Conservation (phyloP, 1,284 basidiomycete genomes). For the Fistulinella cinereoalba region DNA sequence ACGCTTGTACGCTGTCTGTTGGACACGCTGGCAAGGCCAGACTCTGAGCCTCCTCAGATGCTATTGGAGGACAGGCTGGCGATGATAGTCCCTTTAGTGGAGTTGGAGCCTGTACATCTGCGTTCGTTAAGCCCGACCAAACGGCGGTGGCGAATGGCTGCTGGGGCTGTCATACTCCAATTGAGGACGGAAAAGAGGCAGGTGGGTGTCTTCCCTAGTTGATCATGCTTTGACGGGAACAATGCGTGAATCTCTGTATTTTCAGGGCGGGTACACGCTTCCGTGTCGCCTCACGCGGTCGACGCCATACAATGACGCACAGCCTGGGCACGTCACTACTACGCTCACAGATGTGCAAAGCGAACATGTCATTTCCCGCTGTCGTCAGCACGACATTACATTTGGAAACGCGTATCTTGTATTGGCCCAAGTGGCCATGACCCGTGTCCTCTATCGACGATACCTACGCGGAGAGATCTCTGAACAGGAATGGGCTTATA, state of each 20-base stretch:
- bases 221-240: not conserved
- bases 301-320: slow-evolving; percentile 39
- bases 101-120: slow-evolving; percentile 33
- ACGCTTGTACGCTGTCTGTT: slow-evolving; percentile 37
- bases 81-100: slow-evolving; percentile 39
- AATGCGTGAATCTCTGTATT: no score
- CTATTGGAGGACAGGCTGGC: slow-evolving; percentile 41
- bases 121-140: slow-evolving; percentile 33
- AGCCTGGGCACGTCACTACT: slow-evolving; percentile 25
- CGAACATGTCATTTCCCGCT: slow-evolving; percentile 33
- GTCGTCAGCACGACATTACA: slow-evolving; percentile 44
- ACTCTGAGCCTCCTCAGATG: slow-evolving; percentile 7
- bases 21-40: slow-evolving; percentile 38
- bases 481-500: slow-evolving; percentile 51
- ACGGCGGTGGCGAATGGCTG: slow-evolving; percentile 47
- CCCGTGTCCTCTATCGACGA: slow-evolving; percentile 49
- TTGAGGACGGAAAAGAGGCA: slow-evolving; percentile 28
- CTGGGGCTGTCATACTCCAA: slow-evolving; percentile 40
- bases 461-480: slow-evolving; percentile 47
- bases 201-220: not conserved
- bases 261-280: slow-evolving; percentile 58
- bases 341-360: slow-evolving; percentile 32
- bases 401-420: slow-evolving; percentile 52
- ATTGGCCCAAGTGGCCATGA: slow-evolving; percentile 52
- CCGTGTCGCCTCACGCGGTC: slow-evolving; percentile 40